Evolutionary conservation across 202 grass and related monocot species (phyloP).

Genomic region (Carex arenaria): DNA sequence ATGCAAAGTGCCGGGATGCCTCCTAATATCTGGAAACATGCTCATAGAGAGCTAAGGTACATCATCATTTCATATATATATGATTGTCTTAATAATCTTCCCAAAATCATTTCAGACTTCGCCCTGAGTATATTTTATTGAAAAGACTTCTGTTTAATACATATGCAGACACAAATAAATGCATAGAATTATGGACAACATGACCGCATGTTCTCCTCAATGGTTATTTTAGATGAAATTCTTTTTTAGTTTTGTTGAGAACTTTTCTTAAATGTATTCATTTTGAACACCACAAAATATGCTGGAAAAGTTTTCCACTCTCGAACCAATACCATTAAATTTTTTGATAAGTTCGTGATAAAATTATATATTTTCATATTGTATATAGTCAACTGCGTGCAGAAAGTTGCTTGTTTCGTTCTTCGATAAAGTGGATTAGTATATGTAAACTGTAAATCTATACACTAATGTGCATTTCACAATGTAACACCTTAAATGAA

Average conservation of each 20-base stretch:
- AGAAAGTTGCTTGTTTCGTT: not conserved
- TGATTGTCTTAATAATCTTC: not conserved
- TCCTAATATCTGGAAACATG: conserved; percentile 96
- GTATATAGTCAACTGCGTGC: not conserved
- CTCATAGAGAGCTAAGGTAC: conserved; percentile 93
- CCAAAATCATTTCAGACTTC: not conserved
- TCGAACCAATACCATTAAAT: not conserved
- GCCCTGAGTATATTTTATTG: not conserved
- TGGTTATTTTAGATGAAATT: not conserved
- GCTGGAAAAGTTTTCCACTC: not conserved
- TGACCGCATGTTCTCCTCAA: not conserved
- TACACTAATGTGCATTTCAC: not conserved
- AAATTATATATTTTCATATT: not conserved
- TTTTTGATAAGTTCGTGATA: not conserved
- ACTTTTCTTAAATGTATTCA: not conserved
- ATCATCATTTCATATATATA: conserved; percentile 16
- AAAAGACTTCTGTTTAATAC: not conserved
- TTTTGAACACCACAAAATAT: not conserved
- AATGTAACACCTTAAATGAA: not conserved
- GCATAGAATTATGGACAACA: not conserved
- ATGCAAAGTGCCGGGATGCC: conserved; percentile 98
- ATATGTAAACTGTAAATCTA: not conserved
- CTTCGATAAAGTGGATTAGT: not conserved
- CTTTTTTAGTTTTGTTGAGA: not conserved
- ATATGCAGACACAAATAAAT: not conserved